Evolutionary conservation across 2,329 filamentous ascomycete species (phyloP).

Genomic region (Thermoascus crustaceus): DNA sequence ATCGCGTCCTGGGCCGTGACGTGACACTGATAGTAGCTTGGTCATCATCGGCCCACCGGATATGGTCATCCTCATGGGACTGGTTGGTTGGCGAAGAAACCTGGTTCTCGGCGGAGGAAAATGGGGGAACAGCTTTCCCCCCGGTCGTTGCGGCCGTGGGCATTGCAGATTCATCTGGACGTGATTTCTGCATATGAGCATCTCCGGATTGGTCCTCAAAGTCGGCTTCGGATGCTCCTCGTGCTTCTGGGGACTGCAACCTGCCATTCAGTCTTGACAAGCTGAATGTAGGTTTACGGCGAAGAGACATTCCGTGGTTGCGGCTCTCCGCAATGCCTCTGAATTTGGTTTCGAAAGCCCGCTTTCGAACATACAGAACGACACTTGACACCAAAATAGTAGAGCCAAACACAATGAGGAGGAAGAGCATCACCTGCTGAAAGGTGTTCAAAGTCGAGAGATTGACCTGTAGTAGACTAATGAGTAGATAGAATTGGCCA

Average conservation of each 20-base stretch:
- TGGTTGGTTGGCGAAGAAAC: not conserved
- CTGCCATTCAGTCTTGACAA: not conserved
- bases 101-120: conserved; percentile 2
- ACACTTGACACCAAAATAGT: conserved; percentile 59
- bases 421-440: conserved; percentile 58
- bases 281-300: conserved; percentile 1
- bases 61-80: conserved; percentile 8
- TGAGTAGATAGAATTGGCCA: conserved; percentile 4
- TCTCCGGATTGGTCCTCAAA: not conserved
- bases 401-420: conserved; percentile 58
- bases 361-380: conserved; percentile 53
- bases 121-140: conserved; percentile 3
- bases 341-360: conserved; percentile 56
- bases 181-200: no score
- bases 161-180: no score
- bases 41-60: conserved; percentile 24
- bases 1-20: conserved; percentile 7
- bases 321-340: conserved; percentile 39
- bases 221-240: not conserved
- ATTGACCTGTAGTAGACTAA: conserved; percentile 19
- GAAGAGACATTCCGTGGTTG: conserved; percentile 9
- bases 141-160: no score
- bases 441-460: conserved; percentile 57
- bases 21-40: conserved; percentile 18
- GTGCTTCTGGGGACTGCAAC: not conserved